Conservation (phyloP, 1,139 yeast genomes). For the Candida tunisiensis region DNA sequence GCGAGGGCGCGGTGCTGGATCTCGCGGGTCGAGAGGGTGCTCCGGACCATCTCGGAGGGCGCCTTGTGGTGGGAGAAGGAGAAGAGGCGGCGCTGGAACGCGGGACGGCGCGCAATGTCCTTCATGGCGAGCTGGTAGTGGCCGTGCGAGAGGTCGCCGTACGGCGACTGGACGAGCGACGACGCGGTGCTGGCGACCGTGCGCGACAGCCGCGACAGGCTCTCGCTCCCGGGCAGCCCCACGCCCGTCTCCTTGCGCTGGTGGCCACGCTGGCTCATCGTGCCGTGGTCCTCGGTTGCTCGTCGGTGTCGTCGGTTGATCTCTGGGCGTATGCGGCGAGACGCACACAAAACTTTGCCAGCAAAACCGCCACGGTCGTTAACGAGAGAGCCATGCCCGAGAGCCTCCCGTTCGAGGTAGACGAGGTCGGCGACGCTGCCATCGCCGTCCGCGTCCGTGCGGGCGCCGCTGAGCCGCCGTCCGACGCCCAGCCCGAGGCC, state of each 20-base stretch:
- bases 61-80: conserved; percentile 19
- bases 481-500: no score
- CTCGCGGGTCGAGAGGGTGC: conserved; percentile 13
- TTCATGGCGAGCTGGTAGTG: conserved; percentile 31
- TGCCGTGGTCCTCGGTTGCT: no score
- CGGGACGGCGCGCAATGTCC: conserved; percentile 24
- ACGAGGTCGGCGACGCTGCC: no score
- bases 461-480: no score
- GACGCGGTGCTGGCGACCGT: conserved; percentile 23
- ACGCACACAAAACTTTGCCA: no score
- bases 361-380: no score
- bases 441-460: no score
- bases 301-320: no score
- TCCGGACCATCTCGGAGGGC: conserved; percentile 24
- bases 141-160: conserved; percentile 24
- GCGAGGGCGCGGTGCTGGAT: conserved; percentile 20
- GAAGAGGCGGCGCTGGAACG: conserved; percentile 20
- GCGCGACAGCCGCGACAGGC: conserved; percentile 19
- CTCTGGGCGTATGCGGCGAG: no score
- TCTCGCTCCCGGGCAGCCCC: conserved; percentile 20
- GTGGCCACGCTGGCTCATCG: neutral
- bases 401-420: no score
- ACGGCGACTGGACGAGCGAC: conserved; percentile 16
- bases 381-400: no score
- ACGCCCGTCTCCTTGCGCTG: conserved; percentile 6